These are phyloP conservation scores for Penicillium occitanis DNA, from an alignment of 2,329 filamentous ascomycete species.

Conservation along the genomic window DNA sequence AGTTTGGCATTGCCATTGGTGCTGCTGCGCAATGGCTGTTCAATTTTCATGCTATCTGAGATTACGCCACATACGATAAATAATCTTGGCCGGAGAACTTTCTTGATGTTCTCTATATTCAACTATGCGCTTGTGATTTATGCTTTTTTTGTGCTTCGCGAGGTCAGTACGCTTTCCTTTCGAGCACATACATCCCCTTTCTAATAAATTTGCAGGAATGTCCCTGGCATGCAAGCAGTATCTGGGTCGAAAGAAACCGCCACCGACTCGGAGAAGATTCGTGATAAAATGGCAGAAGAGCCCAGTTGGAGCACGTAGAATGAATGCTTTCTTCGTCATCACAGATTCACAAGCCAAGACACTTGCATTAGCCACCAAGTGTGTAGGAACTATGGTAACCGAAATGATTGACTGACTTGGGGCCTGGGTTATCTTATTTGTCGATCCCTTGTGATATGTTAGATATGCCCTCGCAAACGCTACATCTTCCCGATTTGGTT, in stretches of 20 bases:
- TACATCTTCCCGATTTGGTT: background rate
- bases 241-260: background rate
- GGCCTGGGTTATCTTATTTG: background rate
- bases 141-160: background rate
- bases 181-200: background rate
- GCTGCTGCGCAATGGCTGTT: slow-evolving; percentile 28
- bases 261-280: background rate
- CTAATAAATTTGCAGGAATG: background rate
- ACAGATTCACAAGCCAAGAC: background rate
- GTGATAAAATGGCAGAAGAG: background rate
- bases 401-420: background rate
- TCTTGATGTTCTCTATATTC: slow-evolving; percentile 46
- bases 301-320: background rate
- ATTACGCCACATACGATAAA: slow-evolving; percentile 34
- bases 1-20: slow-evolving; percentile 27
- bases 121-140: slow-evolving; percentile 26
- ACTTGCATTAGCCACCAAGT: background rate
- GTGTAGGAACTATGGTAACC: too few species aligned
- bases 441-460: background rate
- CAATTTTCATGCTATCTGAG: slow-evolving; percentile 29
- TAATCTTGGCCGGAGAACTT: slow-evolving; percentile 47
- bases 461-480: background rate
- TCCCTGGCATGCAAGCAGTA: slow-evolving; percentile 4
- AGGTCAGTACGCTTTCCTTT: background rate
- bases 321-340: background rate